Conservation (phyloP, 352 stramenopile genomes). For the Globisporangium megalacanthum region DNA sequence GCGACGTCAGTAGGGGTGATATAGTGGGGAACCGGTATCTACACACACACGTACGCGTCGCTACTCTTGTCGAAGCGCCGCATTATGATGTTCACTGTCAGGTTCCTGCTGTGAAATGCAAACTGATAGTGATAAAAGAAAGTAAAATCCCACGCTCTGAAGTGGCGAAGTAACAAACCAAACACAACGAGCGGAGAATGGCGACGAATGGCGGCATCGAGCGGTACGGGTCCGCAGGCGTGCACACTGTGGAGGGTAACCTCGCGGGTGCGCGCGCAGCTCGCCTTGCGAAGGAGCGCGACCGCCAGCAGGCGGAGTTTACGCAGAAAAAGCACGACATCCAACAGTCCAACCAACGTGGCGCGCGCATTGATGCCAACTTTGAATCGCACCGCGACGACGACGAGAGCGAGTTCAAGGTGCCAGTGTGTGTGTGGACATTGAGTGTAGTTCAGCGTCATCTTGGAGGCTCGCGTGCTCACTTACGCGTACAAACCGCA, state of each 20-base stretch:
- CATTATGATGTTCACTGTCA: constrained; percentile 34
- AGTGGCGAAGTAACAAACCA: not conserved
- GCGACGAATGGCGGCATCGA: constrained; percentile 28
- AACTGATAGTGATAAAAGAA: too few species aligned
- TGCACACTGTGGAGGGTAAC: constrained; percentile 97
- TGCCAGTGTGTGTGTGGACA: constrained; percentile 6
- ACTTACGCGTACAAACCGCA: too few species aligned
- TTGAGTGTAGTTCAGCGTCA: too few species aligned
- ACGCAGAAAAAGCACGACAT: constrained; percentile 92
- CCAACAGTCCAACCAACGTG: constrained; percentile 68
- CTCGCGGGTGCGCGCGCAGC: constrained; percentile 90
- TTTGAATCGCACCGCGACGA: constrained; percentile 84
- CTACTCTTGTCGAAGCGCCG: constrained; percentile 52
- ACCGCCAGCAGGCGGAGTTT: constrained; percentile 93
- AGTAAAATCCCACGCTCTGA: too few species aligned
- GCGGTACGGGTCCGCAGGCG: constrained; percentile 82
- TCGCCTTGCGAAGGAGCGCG: constrained; percentile 87
- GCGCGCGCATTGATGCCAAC: constrained; percentile 87
- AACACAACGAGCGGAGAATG: not conserved
- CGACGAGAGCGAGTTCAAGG: constrained; percentile 85
- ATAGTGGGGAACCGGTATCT: not conserved
- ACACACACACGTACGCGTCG: constrained; percentile 29
- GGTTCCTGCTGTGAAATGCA: constrained; percentile 23
- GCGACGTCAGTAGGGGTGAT: not conserved
- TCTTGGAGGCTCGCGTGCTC: too few species aligned